Conservation (phyloP, 164 flowering plant species). For the Berberis vulgaris region DNA sequence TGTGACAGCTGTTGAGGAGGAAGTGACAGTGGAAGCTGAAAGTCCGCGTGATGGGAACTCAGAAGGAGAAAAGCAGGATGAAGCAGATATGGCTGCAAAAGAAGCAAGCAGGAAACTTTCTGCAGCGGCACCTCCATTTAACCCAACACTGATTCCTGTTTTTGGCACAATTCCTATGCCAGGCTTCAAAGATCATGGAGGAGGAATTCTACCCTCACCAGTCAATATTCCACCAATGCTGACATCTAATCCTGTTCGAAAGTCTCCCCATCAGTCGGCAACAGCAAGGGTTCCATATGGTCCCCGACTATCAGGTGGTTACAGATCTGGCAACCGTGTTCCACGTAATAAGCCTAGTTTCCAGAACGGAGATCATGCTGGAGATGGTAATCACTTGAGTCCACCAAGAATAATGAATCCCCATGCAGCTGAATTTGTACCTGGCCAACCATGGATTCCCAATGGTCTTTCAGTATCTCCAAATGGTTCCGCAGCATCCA, state of each 20-base stretch:
- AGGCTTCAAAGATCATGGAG: constrained; percentile 58
- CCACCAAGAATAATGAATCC: constrained; percentile 78
- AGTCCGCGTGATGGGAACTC: constrained; percentile 12
- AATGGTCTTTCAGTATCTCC: constrained; percentile 49
- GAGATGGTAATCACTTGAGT: constrained; percentile 41
- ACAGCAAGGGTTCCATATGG: constrained; percentile 82
- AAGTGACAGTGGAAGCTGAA: constrained; percentile 17
- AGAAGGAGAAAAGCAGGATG: constrained; percentile 37
- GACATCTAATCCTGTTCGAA: constrained; percentile 47
- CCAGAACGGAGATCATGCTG: constrained; percentile 37
- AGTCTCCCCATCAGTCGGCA: constrained; percentile 86
- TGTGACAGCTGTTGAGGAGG: constrained; percentile 6
- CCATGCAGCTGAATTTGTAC: constrained; percentile 78
- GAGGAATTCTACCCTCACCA: constrained; percentile 71
- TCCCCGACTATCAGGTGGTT: constrained; percentile 73
- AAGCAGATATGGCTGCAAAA: constrained; percentile 34
- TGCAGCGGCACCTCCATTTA: constrained; percentile 85
- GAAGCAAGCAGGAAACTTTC: constrained; percentile 64
- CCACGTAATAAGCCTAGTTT: constrained; percentile 40
- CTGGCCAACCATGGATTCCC: constrained; percentile 62
- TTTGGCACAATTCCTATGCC: constrained; percentile 51
- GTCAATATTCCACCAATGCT: constrained; percentile 60
- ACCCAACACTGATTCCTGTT: constrained; percentile 56
- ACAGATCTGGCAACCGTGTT: constrained; percentile 53
- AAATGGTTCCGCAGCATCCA: constrained; percentile 42